Conservation (phyloP, 2,329 filamentous ascomycete species). For the Paraphaeosphaeria sporulosa region DNA sequence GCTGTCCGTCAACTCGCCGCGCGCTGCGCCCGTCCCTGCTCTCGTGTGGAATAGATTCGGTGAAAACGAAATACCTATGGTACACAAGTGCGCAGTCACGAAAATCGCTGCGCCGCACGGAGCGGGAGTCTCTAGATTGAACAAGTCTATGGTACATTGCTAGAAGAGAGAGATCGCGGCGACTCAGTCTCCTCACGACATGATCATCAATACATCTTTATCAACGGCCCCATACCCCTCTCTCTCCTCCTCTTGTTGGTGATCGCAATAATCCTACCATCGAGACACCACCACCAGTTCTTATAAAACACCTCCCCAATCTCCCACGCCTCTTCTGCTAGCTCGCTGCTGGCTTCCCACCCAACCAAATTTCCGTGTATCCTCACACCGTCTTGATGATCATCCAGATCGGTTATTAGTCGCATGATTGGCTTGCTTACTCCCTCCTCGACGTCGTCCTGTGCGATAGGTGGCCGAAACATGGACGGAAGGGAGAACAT, state of each 20-base stretch:
- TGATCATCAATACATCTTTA: not conserved
- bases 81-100: too few species aligned
- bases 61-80: too few species aligned
- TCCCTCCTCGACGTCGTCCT: slow-evolving; percentile 40
- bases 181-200: not conserved
- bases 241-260: slow-evolving; percentile 61
- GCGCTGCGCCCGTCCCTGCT: too few species aligned
- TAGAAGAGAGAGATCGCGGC: too few species aligned
- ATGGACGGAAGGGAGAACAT: slow-evolving; percentile 60
- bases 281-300: slow-evolving; percentile 69
- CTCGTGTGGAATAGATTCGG: too few species aligned
- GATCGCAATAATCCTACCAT: slow-evolving; percentile 60
- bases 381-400: slow-evolving; percentile 57
- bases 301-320: slow-evolving; percentile 66
- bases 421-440: slow-evolving; percentile 57
- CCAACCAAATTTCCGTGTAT: slow-evolving; percentile 38
- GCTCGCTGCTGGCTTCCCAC: slow-evolving; percentile 61
- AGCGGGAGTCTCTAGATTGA: too few species aligned
- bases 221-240: slow-evolving; percentile 51
- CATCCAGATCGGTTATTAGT: slow-evolving; percentile 66
- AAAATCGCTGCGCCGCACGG: too few species aligned
- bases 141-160: too few species aligned
- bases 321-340: slow-evolving; percentile 62
- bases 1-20: not conserved
- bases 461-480: slow-evolving; percentile 57